phyloP scores from a whole-genome alignment of 495 filamentous ascomycete species.

The Trichocladium uniseriatum region DNA sequence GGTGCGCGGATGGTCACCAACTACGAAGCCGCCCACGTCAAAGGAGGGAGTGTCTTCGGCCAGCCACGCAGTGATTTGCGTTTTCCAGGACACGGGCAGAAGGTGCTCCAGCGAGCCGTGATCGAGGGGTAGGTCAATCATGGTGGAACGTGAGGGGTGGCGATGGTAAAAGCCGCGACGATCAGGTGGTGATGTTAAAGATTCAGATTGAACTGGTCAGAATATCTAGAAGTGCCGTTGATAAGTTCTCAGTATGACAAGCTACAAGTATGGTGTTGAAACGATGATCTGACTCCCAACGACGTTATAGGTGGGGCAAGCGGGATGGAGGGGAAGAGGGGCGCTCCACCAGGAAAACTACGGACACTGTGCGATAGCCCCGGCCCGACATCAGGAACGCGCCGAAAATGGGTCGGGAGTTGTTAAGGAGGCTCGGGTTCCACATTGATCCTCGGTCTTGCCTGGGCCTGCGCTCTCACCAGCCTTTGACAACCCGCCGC shows the following conservation, averaged over 20 bases:
- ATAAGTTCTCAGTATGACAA: too few species aligned
- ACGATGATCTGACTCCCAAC: neutral
- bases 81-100: constrained; percentile 75
- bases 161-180: too few species aligned
- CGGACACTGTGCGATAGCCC: neutral
- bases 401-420: too few species aligned
- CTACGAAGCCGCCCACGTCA: constrained; percentile 95
- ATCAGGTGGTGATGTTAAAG: too few species aligned
- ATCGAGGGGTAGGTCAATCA: constrained; percentile 38
- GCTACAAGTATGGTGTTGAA: too few species aligned
- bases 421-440: too few species aligned
- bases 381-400: neutral
- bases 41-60: constrained; percentile 92
- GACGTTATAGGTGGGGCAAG: neutral
- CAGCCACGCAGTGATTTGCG: constrained; percentile 72
- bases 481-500: constrained; percentile 2
- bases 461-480: too few species aligned
- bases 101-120: constrained; percentile 73
- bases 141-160: constrained; percentile 7
- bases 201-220: too few species aligned
- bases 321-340: constrained; percentile 5
- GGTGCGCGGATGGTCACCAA: constrained; percentile 66
- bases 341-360: neutral
- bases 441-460: too few species aligned
- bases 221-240: too few species aligned